Base-by-base conservation (phyloP, 495 filamentous ascomycete species). In the Podospora australis region DNA sequence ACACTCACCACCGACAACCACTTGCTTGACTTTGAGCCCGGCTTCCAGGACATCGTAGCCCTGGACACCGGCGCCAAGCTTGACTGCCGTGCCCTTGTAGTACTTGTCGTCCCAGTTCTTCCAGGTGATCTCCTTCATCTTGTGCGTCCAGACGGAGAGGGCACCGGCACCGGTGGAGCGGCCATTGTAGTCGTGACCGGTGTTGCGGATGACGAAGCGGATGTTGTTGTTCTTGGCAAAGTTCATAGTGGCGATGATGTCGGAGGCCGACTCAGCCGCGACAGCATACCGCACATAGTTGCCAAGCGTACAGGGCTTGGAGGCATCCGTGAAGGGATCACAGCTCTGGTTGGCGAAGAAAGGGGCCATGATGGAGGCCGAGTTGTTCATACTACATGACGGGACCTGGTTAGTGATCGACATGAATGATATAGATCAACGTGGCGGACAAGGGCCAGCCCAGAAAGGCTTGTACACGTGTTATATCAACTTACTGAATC, bases 21-120 rank as follows among this genome's bases (percentile, higher is more conserved):
- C 67, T 17, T 78, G 60, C 4, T 72, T 72, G 17, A 70, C 48
- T 14, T 59, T 54, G 29, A 70, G 49, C 10, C 72, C 76, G 10
- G 68, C 62, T 3, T 60, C 60, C 8, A 78, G 70, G 4, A 74
- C 56, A 48, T 84, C 79, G 29, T 59, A 69, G 6, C 68, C 78
- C 56, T 79, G 73, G 2, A 82, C 69, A 38, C 81, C 82, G 21
- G 80, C 71, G 14, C 81, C 81, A 28, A 83, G 50, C 49, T 74
- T 78, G 48, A 81, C 63, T 4, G 78, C 68, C 20, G 58, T 60
- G 13, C 71, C 71, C 3, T 55, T 68, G 50, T 77, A 79, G 53
- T 60, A 41, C 17, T 52, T 13, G 46, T 68, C 57, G 3, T 65
- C 55, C 50, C 66, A 74, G 9, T 68, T 60, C 16, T 69, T 55